Percentiles rank a stretch among this genome's conserved stretches.
These are phyloP conservation scores for Neurospora africana DNA, from an alignment of 495 filamentous ascomycete species.

Conservation along the genomic window DNA sequence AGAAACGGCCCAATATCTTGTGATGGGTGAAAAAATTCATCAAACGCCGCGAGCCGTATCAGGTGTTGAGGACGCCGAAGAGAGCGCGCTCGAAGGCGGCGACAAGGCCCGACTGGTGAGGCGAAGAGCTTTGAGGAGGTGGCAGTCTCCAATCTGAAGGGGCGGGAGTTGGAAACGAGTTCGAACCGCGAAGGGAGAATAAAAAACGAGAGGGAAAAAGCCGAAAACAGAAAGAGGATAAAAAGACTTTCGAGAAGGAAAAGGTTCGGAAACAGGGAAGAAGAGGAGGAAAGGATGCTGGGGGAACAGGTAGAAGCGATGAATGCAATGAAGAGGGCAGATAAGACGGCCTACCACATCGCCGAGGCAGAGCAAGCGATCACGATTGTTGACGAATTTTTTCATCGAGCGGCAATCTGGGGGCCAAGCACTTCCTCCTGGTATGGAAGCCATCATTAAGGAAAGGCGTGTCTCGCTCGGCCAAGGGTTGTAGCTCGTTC, in stretches of 20 bases:
- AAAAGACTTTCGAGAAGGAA: too few relatives aligned
- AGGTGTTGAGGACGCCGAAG: neutral
- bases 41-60: neutral
- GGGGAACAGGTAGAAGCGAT: neutral
- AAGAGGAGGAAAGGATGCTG: neutral
- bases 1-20: neutral
- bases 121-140: neutral
- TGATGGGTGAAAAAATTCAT: neutral
- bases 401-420: neutral
- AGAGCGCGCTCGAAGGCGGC: neutral
- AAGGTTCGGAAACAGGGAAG: neutral
- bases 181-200: too few relatives aligned
- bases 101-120: neutral
- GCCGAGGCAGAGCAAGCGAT: neutral
- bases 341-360: neutral
- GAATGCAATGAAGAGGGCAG: neutral
- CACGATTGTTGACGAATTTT: neutral
- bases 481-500: neutral
- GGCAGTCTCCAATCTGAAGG: neutral
- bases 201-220: too few relatives aligned
- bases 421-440: neutral
- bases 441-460: neutral
- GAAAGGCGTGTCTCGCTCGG: neutral
- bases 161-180: neutral
- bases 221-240: too few relatives aligned